Evolutionary conservation across 2,329 filamentous ascomycete species (phyloP), one percentile per base, ranked within the genome.

Genomic region (Chaetothyriales sp.): DNA sequence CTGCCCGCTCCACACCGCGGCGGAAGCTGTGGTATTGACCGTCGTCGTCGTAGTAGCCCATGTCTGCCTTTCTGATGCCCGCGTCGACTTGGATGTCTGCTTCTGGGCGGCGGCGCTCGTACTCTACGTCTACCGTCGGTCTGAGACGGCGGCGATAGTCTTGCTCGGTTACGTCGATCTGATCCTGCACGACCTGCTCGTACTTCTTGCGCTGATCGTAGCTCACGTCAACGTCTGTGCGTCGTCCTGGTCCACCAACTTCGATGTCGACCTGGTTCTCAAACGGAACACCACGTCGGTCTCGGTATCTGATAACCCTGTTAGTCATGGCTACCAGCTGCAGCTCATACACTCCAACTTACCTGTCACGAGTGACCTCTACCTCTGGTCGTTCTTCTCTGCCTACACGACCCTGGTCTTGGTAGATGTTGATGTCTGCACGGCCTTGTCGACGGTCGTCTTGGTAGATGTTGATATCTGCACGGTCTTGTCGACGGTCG

Each of bases 1-100:
- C 80, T 64, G 78, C 81, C 64, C 77, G 75, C 71, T 81, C 76
- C 61, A 85, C 74, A 67, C 81, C 81, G 69, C 82, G 80, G 71
- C 82, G 81, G 76, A 86, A 80, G 62, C 78, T 82, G 73, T 85
- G 82, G 73, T 85, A 85, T 62, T 85, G 77, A 66, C 82, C 82
- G 69, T 85, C 81, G 73, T 85, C 79, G 79, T 85, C 82, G 81
- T 85, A 85, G 75, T 85, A 86, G 76, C 82, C 82, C 82, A 86
- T 86, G 47, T 56, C 55, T 53, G 51, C 49, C 66, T 82, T 81
- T 76, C 70, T 70, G 64, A 76, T 70, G 54, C 68, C 64, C 57
- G 66, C 64, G 58, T 74, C 67, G 69, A 76, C 72, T 66, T 71
- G 72, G 63, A 78, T 71, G 62, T 77, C 66, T 61, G 46, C 33